These are phyloP conservation scores for Neurospora sp. DNA, from an alignment of 495 filamentous ascomycete species.

Conservation along the genomic window DNA sequence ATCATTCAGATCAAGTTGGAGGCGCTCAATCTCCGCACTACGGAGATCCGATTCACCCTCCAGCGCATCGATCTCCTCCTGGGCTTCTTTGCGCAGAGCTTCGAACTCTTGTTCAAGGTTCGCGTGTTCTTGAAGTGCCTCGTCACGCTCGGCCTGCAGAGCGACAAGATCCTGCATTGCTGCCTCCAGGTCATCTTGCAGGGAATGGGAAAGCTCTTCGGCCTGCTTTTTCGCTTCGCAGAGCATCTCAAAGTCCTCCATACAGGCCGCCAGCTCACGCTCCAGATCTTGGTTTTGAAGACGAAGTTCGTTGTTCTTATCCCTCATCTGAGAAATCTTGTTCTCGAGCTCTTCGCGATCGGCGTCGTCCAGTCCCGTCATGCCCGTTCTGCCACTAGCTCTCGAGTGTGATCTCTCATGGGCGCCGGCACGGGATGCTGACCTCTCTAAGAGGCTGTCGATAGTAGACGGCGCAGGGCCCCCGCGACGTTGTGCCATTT, in stretches of 20 bases:
- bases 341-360: conserved; percentile 83
- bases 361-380: conserved; percentile 53
- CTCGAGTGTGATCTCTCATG: conserved; percentile 59
- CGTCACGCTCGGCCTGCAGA: conserved; percentile 80
- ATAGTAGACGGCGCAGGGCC: conserved; percentile 53
- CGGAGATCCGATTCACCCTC: conserved; percentile 68
- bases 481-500: conserved; percentile 66
- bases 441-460: conserved; percentile 87
- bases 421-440: conserved; percentile 68
- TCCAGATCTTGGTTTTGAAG: conserved; percentile 76
- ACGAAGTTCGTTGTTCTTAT: conserved; percentile 73
- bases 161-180: conserved; percentile 69
- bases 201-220: conserved; percentile 46
- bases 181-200: conserved; percentile 68
- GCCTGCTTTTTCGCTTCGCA: conserved; percentile 48
- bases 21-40: conserved; percentile 58
- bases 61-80: conserved; percentile 76
- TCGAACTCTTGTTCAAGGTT: conserved; percentile 75
- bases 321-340: conserved; percentile 70
- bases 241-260: conserved; percentile 54
- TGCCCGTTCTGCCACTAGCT: conserved; percentile 57
- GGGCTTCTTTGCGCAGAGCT: conserved; percentile 65
- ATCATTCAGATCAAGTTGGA: conserved; percentile 57
- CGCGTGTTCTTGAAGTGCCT: conserved; percentile 65
- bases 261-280: conserved; percentile 56